Evolutionary conservation across 2,329 filamentous ascomycete species (phyloP), one percentile per base, ranked within the genome.

Genomic region (Aspergillus fumigatiaffinis): DNA sequence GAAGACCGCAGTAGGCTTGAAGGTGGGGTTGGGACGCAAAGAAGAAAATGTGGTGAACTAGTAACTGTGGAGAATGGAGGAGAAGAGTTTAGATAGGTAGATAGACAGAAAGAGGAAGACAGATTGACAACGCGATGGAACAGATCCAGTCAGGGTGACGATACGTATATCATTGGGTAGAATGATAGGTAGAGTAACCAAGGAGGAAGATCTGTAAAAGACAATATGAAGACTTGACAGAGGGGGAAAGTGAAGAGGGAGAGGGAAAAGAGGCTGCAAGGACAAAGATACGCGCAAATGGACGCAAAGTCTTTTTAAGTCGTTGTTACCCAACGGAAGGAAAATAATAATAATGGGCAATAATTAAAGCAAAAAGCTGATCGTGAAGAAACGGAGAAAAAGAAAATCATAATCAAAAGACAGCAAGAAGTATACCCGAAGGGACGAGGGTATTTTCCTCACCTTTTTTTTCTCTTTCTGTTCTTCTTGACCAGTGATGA

Each of bases 201-300:
- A 6, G 14, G 7, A 46, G 42, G 17, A 10, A 23, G 42, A 46
- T 46, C 42, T 32, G 28, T 20, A 44, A 51, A 14, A 4, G 8
- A 28, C 26, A 38, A 38, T 17, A 47, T 35, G 26, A 51, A 51
- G 28, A 51, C n/a, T 8, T 17, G 12, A 21, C 26, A 51, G 49
- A 50, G 49, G 49, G 20, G 20, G 4, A 41, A 14, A 51, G 5
- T 20, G 50, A 41, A 21, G 17, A 3, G 25, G 35, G 50, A 51
- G 49, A 29, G 32, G 29, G 20, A 51, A n/a, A n/a, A 51, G 26
- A 20, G 21, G 26, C 35, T 56, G 51, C 51, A 56, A 58, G 51
- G 53, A 28, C 47, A 55, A 57, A 52, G 55, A 51, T 56, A 57
- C 54, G 55, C 57, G 57, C 57, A 61, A 53, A 57, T 44, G 54